A percentile compares a stretch with the other conserved stretches of the same genome.
Conservation (phyloP, 495 filamentous ascomycete genomes). For the Geopyxis carbonaria region DNA sequence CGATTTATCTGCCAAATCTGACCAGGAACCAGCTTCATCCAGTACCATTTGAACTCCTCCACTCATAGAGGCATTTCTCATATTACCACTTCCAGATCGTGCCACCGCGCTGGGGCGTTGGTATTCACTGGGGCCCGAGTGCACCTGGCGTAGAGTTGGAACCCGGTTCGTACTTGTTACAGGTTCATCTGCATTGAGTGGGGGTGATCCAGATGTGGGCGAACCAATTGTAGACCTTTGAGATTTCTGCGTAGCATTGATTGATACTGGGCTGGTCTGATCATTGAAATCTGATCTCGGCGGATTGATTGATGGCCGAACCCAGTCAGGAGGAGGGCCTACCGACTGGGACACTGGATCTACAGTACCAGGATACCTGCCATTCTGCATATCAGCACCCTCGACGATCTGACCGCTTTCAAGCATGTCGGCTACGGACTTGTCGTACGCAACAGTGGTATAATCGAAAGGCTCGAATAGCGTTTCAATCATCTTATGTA, state of each 20-base stretch:
- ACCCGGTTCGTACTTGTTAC: constrained; percentile 9
- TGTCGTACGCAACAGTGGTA: constrained; percentile 51
- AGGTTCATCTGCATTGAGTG: constrained; percentile 20
- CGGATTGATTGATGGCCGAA: constrained; percentile 19
- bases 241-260: constrained; percentile 13
- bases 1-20: constrained; percentile 66
- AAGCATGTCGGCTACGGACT: constrained; percentile 29
- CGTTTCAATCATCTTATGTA: constrained; percentile 86
- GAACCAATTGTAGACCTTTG: constrained; percentile 21
- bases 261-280: constrained; percentile 14
- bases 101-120: too few species aligned
- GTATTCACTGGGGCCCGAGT: constrained; percentile 19
- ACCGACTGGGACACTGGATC: constrained; percentile 21
- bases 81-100: constrained; percentile 27
- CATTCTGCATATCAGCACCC: neutral
- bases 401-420: too few species aligned
- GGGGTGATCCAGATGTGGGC: constrained; percentile 22
- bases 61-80: constrained; percentile 53
- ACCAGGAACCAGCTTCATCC: constrained; percentile 77
- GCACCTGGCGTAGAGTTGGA: constrained; percentile 14
- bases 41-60: constrained; percentile 85
- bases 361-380: constrained; percentile 23
- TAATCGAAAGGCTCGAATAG: constrained; percentile 96
- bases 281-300: constrained; percentile 6
- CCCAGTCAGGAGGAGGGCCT: constrained; percentile 17